Base-by-base conservation (phyloP, 306 rosid species). In the Arachis stenosperma region DNA sequence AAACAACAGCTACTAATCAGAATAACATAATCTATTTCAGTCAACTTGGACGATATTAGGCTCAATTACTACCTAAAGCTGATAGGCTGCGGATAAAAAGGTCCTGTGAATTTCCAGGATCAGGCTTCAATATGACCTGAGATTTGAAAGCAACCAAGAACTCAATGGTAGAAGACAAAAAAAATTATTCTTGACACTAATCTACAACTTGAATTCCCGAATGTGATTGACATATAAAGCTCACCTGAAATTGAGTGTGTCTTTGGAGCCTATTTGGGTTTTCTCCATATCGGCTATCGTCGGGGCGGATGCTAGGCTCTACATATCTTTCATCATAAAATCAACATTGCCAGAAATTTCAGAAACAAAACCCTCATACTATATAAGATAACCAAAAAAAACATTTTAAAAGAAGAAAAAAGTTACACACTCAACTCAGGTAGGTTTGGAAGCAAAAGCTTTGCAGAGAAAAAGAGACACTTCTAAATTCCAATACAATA, bases 21-120 rank as follows among this genome's bases (percentile, higher is more conserved):
- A 13, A 57, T 13, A 43, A 52, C 73, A 50, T 40, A 33, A 44
- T 43, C 66, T 71, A 72, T 46, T 81, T 67, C 52, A 57, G 69
- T 7, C 47, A 47, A 77, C 39, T 81, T 44, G 47, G 48, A 68
- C 30, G 74, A 69, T 42, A 65, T 61, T 70, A 65, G 48, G 74
- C 41, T 12, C 8, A 48, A 29, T 65, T 64, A 81, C 69, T 83
- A 93, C 98, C 97, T 89, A 93, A 67, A 74, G 98, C 97, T 44
- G 98, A 88, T 52, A 93, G 84, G 86, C 98, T 93, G 73, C 65
- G 78, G 63, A 93, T 90, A 74, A 85, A 91, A 81, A 93, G 96
- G 82, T 91, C 98, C 86, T 91, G 98, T 0, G 98, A 91, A 79
- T 93, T 93, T 83, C 97, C 98, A 79, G 98, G 98, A 82, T 93